Percentiles rank a stretch among this genome's conserved stretches.
Conservation (phyloP, 2,329 filamentous ascomycete species). For the Fusarium abutilonis region DNA sequence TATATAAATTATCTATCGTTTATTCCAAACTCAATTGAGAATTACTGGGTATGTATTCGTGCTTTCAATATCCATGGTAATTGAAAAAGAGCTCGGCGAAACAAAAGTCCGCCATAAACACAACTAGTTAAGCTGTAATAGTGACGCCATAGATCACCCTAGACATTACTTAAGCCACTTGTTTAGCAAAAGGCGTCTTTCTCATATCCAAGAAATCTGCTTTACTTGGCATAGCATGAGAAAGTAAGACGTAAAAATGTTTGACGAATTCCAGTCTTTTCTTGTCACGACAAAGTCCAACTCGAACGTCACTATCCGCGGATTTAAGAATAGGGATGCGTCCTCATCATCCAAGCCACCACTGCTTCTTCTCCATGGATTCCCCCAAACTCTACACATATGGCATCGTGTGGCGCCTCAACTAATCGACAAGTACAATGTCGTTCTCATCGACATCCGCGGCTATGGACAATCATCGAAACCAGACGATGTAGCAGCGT, state of each 20-base stretch:
- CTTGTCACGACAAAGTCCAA: slow-evolving; percentile 50
- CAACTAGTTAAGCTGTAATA: too few species aligned
- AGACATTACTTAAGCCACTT: too few species aligned
- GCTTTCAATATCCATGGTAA: too few species aligned
- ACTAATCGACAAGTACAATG: slow-evolving; percentile 53
- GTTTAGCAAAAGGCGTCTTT: too few species aligned
- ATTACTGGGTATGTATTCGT: too few species aligned
- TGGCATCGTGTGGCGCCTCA: slow-evolving; percentile 59
- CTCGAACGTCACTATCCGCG: slow-evolving; percentile 55
- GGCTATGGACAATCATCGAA: slow-evolving; percentile 64
- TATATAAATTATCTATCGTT: too few species aligned
- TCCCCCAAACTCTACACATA: slow-evolving; percentile 62
- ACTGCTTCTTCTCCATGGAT: slow-evolving; percentile 62
- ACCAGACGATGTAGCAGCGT: slow-evolving; percentile 49
- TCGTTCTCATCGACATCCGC: slow-evolving; percentile 60
- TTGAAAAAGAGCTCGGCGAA: too few species aligned
- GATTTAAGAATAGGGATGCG: slow-evolving; percentile 50
- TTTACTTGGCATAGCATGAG: background rate
- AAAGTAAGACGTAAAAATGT: slow-evolving; percentile 46
- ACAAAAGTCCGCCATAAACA: too few species aligned
- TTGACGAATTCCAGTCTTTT: slow-evolving; percentile 53
- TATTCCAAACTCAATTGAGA: too few species aligned
- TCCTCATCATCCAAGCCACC: slow-evolving; percentile 48
- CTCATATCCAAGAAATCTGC: too few species aligned
- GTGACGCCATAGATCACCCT: too few species aligned